phyloP scores from a whole-genome alignment of 441 rosid genomes.

The Erodium chrysanthum region DNA sequence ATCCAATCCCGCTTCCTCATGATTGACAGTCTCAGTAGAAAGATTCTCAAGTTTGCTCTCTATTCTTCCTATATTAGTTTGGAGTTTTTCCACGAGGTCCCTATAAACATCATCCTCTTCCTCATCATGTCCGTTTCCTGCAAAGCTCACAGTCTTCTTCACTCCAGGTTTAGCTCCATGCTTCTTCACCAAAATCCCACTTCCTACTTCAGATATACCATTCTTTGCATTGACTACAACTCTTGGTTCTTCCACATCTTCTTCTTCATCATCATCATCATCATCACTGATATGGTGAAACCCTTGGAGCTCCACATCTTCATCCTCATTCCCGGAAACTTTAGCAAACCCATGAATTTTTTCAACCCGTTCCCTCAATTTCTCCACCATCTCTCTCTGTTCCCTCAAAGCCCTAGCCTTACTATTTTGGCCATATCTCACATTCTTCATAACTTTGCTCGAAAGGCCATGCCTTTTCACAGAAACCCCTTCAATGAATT shows the following conservation, averaged over 20 bases:
- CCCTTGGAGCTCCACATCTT: constrained; percentile 58
- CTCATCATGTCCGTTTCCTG: constrained; percentile 41
- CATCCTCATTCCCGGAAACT: constrained; percentile 37
- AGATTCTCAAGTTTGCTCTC: constrained; percentile 20
- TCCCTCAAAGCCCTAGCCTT: constrained; percentile 26
- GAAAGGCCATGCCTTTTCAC: constrained; percentile 27
- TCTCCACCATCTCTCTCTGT: constrained; percentile 28
- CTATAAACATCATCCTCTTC: constrained; percentile 19
- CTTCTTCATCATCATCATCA: constrained; percentile 27
- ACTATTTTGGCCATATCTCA: constrained; percentile 23
- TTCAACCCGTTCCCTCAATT: constrained; percentile 36
- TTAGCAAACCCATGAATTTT: constrained; percentile 33
- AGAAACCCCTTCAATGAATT: constrained; percentile 44
- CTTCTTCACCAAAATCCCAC: constrained; percentile 26
- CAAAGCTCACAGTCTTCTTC: constrained; percentile 46
- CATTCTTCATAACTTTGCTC: constrained; percentile 29
- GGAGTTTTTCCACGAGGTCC: constrained; percentile 19
- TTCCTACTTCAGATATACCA: constrained; percentile 9
- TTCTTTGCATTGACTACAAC: constrained; percentile 10
- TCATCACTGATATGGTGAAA: constrained; percentile 40
- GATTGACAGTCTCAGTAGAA: constrained; percentile 21
- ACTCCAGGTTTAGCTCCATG: constrained; percentile 31
- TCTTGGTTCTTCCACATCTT: constrained; percentile 16
- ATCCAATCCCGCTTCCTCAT: constrained; percentile 24
- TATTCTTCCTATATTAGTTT: constrained; percentile 26